Percentiles rank a stretch among this genome's conserved stretches.
Conservation (phyloP, 176 grass and related monocot species). For the Puccinellia tenuiflora region DNA sequence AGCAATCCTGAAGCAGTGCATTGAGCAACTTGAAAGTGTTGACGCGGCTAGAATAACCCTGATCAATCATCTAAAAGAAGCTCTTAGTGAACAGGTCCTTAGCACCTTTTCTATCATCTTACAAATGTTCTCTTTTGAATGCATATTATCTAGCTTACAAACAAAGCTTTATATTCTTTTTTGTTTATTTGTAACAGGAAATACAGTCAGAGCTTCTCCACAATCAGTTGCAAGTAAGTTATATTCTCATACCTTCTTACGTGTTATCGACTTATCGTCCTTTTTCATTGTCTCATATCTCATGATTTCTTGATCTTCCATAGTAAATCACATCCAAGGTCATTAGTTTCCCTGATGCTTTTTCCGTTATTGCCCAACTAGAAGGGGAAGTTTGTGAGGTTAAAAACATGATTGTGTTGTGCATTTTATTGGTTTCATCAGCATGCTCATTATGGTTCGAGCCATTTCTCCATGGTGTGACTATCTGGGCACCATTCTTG, state of each 20-base stretch:
- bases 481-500: neutral
- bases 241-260: neutral
- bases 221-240: constrained; percentile 72
- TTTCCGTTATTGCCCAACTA: neutral
- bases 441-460: neutral
- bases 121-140: neutral
- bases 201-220: constrained; percentile 45
- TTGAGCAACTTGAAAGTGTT: constrained; percentile 59
- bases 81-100: constrained; percentile 73
- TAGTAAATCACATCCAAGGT: neutral
- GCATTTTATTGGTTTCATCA: constrained; percentile 21
- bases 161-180: constrained; percentile 15
- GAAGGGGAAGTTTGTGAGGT: neutral
- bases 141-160: neutral
- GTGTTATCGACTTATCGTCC: neutral
- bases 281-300: constrained; percentile 10
- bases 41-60: constrained; percentile 40
- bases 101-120: constrained; percentile 19
- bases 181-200: constrained; percentile 51
- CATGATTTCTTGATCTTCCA: neutral
- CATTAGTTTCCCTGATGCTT: neutral
- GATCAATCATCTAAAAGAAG: constrained; percentile 68
- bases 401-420: neutral
- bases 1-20: constrained; percentile 51
- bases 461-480: neutral